phyloP scores from a whole-genome alignment of 1,284 basidiomycete species.

The Tilletia indica region DNA sequence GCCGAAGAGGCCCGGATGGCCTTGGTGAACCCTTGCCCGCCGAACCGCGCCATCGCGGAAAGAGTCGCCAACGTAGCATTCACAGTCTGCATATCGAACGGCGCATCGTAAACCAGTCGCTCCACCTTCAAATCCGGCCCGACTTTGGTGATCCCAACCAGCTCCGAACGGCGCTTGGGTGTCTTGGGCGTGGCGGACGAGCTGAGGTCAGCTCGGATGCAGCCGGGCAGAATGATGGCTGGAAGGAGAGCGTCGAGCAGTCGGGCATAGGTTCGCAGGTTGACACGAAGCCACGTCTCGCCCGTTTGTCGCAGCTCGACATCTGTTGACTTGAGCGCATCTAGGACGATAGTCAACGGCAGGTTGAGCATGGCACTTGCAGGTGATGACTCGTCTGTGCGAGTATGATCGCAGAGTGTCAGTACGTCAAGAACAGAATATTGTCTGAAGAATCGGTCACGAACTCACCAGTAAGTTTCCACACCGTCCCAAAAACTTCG shows the following conservation, averaged over 20 bases:
- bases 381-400: conserved; percentile 72
- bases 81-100: conserved; percentile 74
- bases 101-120: conserved; percentile 68
- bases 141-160: not conserved
- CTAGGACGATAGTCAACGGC: conserved; percentile 82
- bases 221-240: conserved; percentile 27
- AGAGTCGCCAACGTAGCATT: conserved; percentile 71
- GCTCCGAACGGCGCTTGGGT: not conserved
- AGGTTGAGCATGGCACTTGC: conserved; percentile 78
- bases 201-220: not conserved
- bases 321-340: conserved; percentile 63
- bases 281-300: conserved; percentile 42
- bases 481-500: conserved; percentile 61
- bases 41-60: conserved; percentile 75
- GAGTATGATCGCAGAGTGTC: not conserved
- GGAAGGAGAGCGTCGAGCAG: conserved; percentile 40
- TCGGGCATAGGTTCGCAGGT: conserved; percentile 39
- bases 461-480: conserved; percentile 26
- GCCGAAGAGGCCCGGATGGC: conserved; percentile 23
- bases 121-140: conserved; percentile 59
- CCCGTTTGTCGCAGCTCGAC: conserved; percentile 32
- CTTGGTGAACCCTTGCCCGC: conserved; percentile 75
- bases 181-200: not conserved
- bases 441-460: conserved; percentile 22
- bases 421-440: not conserved